phyloP scores from a whole-genome alignment of 148 eudicot genomes.

The Dianthus caryophyllus region DNA sequence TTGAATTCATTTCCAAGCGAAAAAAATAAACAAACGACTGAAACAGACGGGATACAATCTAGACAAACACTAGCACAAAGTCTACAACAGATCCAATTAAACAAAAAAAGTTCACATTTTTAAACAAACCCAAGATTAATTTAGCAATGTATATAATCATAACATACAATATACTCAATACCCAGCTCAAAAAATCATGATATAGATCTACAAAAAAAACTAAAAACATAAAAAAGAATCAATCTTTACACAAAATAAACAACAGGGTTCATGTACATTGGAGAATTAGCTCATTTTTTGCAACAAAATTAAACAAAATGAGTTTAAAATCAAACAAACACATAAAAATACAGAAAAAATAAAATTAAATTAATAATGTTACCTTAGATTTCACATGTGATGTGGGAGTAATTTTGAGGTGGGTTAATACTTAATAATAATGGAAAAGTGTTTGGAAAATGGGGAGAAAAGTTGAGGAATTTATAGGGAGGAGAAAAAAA shows the following conservation, averaged over 20 bases:
- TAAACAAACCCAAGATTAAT: constrained; percentile 11
- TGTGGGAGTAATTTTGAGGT: constrained; percentile 13
- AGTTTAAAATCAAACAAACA: neutral
- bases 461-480: constrained; percentile 16
- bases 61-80: neutral
- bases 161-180: constrained; percentile 1
- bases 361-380: neutral
- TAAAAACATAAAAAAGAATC: neutral
- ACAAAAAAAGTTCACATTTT: constrained; percentile 9
- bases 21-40: no score
- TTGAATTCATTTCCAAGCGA: no score
- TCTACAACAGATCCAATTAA: constrained; percentile 23
- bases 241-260: constrained; percentile 12
- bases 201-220: constrained; percentile 17
- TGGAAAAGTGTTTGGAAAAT: neutral
- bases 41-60: no score
- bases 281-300: neutral
- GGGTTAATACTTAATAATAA: no score
- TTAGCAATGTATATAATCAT: constrained; percentile 3
- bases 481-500: constrained; percentile 19
- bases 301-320: neutral
- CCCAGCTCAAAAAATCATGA: constrained; percentile 10
- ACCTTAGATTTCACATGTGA: constrained; percentile 37
- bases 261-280: constrained; percentile 9
- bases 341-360: neutral